Conservation (phyloP, 352 stramenopile species). For the Pythium pyrilobum region DNA sequence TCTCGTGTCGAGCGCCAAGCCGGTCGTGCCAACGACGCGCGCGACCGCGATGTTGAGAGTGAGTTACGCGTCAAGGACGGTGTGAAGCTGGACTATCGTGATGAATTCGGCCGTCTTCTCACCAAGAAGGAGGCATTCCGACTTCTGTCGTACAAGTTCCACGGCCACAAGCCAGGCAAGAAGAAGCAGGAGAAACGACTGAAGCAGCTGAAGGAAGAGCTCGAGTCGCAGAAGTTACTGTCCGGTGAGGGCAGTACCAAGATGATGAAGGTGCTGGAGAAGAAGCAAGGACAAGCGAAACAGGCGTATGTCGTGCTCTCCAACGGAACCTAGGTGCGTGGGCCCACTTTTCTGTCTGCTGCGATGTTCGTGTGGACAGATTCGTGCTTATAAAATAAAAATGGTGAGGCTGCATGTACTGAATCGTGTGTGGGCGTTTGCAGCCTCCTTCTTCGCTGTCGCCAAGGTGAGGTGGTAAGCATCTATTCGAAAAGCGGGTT, state of each 20-base stretch:
- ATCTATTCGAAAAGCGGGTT: conserved; percentile 56
- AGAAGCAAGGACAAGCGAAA: conserved; percentile 76
- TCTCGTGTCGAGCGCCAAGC: conserved; percentile 88
- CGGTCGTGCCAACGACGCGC: conserved; percentile 93
- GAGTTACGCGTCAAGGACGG: conserved; percentile 82
- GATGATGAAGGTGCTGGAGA: conserved; percentile 84
- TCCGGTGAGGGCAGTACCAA: conserved; percentile 73
- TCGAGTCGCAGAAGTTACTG: conserved; percentile 65
- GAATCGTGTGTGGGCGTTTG: background rate
- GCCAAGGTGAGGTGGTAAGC: background rate
- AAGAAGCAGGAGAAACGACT: conserved; percentile 97
- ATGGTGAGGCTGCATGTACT: conserved; percentile 2
- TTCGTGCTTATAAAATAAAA: conserved; percentile 5
- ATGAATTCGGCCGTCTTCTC: conserved; percentile 94
- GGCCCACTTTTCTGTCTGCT: background rate
- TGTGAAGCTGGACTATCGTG: conserved; percentile 95
- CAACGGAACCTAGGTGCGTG: conserved; percentile 38
- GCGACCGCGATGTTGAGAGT: conserved; percentile 89
- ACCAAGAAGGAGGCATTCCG: conserved; percentile 98
- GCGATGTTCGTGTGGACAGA: background rate
- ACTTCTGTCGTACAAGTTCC: conserved; percentile 98
- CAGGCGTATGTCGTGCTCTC: conserved; percentile 84
- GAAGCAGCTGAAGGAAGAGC: conserved; percentile 82
- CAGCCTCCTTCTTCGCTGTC: background rate
- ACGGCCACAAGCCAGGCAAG: conserved; percentile 95